Base-by-base conservation (phyloP, 108 stramenopile species). In the Cyclotella baltica region DNA sequence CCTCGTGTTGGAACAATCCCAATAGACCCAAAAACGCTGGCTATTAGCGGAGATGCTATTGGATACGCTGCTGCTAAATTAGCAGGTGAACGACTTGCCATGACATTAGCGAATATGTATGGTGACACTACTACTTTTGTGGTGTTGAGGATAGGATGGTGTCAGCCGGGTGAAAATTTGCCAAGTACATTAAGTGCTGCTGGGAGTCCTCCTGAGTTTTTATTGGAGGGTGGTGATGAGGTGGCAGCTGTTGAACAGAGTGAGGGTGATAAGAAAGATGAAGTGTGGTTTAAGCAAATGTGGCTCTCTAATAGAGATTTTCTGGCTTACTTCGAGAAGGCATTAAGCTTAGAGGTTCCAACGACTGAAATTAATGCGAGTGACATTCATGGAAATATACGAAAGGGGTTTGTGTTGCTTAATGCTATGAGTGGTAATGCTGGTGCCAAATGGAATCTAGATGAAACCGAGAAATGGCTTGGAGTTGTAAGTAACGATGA, bases 41-140 rank as follows among this genome's bases (percentile, higher is more conserved):
- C 51, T 25, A 62, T 61, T 19, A 77, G 80, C 50, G 84, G 84
- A 9, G 84, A 85, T 57, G 84, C 75, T 28, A 72, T 56, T 34
- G 84, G 80, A 16, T 85, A 85, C 61, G 84, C 80, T 52, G 76
- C 84, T n/a, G 80, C 84, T 18, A 85, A 85, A 65, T 51, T 85
- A 53, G 84, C 84, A n/a, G 80, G 67, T 30, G 84, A 85, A 51
- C 59, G 80, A 28, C 57, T 85, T 37, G 75, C 76, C 52, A 77
- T 71, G 76, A 72, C 84, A 3, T 59, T 85, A n/a, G 80, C 67
- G 5, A 55, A 40, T 30, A 51, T 64, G 36, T 62, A 71, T 40
- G 56, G 68, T 2, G 75, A 67, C 36, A 76, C 35, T 11, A 76
- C 80, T 5, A n/a, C 35, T 35, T 81, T 81, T 65, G 68, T 81